These are phyloP conservation scores for Monosporozyma aerobia DNA, from an alignment of 805 yeast species.

Conservation along the genomic window DNA sequence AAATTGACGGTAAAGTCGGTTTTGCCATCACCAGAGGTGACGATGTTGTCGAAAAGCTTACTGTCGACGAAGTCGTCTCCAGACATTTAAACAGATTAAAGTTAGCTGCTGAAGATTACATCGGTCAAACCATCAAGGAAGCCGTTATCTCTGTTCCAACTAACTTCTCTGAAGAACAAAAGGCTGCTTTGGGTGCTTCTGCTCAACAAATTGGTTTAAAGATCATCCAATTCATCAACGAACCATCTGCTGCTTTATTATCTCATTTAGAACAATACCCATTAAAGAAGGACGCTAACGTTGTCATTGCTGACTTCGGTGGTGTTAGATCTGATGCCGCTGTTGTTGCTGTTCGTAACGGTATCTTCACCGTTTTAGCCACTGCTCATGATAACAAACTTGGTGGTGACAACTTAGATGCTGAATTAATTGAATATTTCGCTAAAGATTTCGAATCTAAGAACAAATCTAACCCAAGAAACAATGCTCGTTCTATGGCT, in stretches of 20 bases:
- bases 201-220: constrained; percentile 66
- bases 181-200: constrained; percentile 48
- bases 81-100: constrained; percentile 79
- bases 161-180: constrained; percentile 69
- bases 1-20: constrained; percentile 52
- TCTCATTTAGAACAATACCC: constrained; percentile 57
- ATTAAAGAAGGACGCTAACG: constrained; percentile 24
- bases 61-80: constrained; percentile 69
- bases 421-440: constrained; percentile 67
- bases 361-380: constrained; percentile 79
- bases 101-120: constrained; percentile 85
- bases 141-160: constrained; percentile 89
- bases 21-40: constrained; percentile 48
- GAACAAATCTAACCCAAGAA: constrained; percentile 68
- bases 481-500: constrained; percentile 75
- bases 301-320: constrained; percentile 92
- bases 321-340: constrained; percentile 95
- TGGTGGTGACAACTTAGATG: constrained; percentile 86
- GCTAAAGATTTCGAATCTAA: constrained; percentile 93
- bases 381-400: constrained; percentile 73
- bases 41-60: constrained; percentile 42
- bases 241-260: constrained; percentile 84
- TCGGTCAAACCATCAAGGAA: constrained; percentile 72
- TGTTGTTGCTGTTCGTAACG: constrained; percentile 86
- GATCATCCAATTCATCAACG: constrained; percentile 80